A percentile compares a stretch with the other conserved stretches of the same genome.
These are phyloP conservation scores for Cichorium intybus DNA, from an alignment of 140 eudicot genomes.

Conservation along the genomic window DNA sequence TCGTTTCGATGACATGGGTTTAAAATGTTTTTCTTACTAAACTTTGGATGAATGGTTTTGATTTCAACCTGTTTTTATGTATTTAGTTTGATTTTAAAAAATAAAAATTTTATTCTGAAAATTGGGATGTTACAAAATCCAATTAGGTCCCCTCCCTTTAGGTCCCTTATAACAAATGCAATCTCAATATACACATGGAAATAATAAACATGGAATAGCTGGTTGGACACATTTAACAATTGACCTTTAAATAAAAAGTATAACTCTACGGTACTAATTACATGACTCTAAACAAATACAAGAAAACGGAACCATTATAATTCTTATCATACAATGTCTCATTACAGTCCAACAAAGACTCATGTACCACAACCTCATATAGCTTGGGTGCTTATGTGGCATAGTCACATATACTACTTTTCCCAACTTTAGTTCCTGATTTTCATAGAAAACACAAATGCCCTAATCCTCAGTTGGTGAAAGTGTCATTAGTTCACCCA, in stretches of 20 bases:
- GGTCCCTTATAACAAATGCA: neutral
- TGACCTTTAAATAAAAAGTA: neutral
- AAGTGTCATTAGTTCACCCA: conserved; percentile 83
- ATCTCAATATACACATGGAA: neutral
- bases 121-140: too few relatives aligned
- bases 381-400: neutral
- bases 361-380: neutral
- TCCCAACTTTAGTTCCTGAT: conserved; percentile 66
- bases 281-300: conserved; percentile 3
- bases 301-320: neutral
- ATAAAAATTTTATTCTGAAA: too few relatives aligned
- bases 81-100: too few relatives aligned
- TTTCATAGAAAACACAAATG: conserved; percentile 57
- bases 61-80: too few relatives aligned
- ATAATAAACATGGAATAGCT: neutral
- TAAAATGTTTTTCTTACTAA: too few relatives aligned
- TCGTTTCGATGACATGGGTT: too few relatives aligned
- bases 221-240: neutral
- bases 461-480: conserved; percentile 75
- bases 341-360: neutral
- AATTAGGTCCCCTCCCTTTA: too few relatives aligned
- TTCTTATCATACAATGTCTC: neutral
- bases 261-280: conserved; percentile 11
- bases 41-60: too few relatives aligned
- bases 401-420: conserved; percentile 30